Percentiles rank a stretch among this genome's conserved stretches.
phyloP scores from a whole-genome alignment of 2,329 filamentous ascomycete genomes.

The Cladophialophora exuberans region DNA sequence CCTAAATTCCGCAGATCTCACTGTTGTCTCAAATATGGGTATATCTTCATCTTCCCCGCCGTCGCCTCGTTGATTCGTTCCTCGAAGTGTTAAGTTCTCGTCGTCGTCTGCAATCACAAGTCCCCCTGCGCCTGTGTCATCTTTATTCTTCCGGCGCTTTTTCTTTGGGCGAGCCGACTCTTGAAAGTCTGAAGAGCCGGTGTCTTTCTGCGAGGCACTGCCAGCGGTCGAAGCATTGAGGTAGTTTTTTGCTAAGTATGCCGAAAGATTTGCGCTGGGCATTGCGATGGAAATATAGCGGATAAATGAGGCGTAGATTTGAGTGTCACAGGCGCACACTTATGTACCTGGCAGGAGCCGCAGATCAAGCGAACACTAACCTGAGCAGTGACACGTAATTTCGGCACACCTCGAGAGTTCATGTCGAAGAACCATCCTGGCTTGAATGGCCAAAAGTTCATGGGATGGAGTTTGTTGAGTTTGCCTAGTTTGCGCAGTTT shows the following conservation, averaged over 20 bases:
- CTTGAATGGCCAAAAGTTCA: no score
- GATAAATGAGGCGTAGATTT: not conserved
- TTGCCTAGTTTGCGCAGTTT: constrained; percentile 25
- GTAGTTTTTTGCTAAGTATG: constrained; percentile 91
- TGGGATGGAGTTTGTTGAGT: constrained; percentile 16
- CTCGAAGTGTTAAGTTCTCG: constrained; percentile 33
- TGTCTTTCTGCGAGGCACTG: constrained; percentile 38
- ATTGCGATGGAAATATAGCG: constrained; percentile 42
- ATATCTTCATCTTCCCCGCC: constrained; percentile 45
- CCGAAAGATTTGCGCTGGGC: constrained; percentile 63
- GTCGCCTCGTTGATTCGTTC: constrained; percentile 21
- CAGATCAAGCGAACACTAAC: no score
- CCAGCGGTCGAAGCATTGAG: constrained; percentile 64
- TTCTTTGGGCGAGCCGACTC: constrained; percentile 53
- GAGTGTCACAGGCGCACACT: no score
- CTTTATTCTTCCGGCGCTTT: constrained; percentile 58
- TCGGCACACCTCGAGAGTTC: no score
- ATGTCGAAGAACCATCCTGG: no score
- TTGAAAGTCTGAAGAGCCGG: constrained; percentile 25
- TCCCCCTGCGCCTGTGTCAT: constrained; percentile 44
- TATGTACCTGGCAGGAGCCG: no score
- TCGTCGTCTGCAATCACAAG: constrained; percentile 48
- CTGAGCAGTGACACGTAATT: no score
- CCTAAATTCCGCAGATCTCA: constrained; percentile 60
- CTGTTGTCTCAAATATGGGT: constrained; percentile 31